Conservation (phyloP, 192 early-diverging fungal genomes). For the Phlyctochytrium bullatum region DNA sequence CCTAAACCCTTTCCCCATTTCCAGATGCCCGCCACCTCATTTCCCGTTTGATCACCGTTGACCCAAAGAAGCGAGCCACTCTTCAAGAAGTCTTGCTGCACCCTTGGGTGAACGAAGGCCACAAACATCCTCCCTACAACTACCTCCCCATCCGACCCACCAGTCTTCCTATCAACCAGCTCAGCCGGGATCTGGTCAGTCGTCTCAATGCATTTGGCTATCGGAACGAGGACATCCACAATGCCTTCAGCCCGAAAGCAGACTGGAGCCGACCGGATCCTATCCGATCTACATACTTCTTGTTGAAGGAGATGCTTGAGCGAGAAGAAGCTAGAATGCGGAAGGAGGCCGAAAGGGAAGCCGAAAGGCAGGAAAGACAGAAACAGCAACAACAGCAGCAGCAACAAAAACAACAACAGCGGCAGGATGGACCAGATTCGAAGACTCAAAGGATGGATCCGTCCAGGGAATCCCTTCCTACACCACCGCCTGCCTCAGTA, state of each 20-base stretch:
- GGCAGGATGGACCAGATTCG: too few species aligned
- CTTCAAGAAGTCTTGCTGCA: constrained; percentile 55
- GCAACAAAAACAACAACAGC: too few species aligned
- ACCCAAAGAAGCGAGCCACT: constrained; percentile 49
- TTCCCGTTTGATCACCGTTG: constrained; percentile 53
- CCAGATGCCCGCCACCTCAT: constrained; percentile 60
- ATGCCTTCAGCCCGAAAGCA: constrained; percentile 33
- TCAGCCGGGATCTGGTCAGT: constrained; percentile 38
- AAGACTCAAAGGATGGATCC: too few species aligned
- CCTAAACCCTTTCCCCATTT: too few species aligned
- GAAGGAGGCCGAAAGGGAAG: too few species aligned
- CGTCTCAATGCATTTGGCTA: constrained; percentile 52
- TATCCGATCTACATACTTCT: constrained; percentile 50
- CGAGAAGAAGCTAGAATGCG: constrained; percentile 44
- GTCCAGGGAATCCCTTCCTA: too few species aligned
- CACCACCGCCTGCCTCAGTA: too few species aligned
- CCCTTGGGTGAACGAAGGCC: constrained; percentile 77
- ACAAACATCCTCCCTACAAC: constrained; percentile 53
- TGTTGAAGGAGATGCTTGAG: constrained; percentile 51
- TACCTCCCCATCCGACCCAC: constrained; percentile 58
- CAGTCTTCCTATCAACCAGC: constrained; percentile 8
- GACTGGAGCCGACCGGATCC: constrained; percentile 28
- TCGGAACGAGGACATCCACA: constrained; percentile 33
- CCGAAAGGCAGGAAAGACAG: background rate
- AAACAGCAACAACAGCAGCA: too few species aligned